phyloP scores from a whole-genome alignment of 495 filamentous ascomycete genomes.

The Bacidia gigantensis region DNA sequence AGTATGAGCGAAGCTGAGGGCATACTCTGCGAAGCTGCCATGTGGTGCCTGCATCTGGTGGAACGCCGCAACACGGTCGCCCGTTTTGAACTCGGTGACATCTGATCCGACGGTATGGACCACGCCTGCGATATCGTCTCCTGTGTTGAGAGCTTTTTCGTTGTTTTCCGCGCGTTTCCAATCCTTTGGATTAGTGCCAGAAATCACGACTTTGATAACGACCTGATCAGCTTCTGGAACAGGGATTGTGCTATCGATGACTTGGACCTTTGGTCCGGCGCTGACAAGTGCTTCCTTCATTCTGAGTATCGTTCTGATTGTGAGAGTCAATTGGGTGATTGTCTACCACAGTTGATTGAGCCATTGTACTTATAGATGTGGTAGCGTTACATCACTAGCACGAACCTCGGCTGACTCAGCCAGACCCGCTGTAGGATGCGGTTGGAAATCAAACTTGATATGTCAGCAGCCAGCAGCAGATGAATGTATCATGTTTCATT shows the following conservation, averaged over 20 bases:
- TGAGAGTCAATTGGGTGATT: background rate
- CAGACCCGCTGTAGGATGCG: no score
- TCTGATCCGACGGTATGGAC: conserved; percentile 47
- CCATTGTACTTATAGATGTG: no score
- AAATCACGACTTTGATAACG: conserved; percentile 55
- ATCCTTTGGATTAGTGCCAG: conserved; percentile 68
- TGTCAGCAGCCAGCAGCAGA: no score
- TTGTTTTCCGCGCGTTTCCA: conserved; percentile 39
- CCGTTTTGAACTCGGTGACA: conserved; percentile 47
- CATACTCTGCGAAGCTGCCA: conserved; percentile 61
- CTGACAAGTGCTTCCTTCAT: conserved; percentile 59
- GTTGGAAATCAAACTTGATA: no score
- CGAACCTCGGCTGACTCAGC: background rate
- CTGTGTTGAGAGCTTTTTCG: conserved; percentile 33
- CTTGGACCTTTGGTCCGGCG: conserved; percentile 39
- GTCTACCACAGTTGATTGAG: no score
- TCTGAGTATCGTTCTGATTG: background rate
- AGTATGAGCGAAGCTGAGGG: conserved; percentile 46
- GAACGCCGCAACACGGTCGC: conserved; percentile 60
- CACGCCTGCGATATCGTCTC: conserved; percentile 62
- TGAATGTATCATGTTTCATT: no score
- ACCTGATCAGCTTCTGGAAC: conserved; percentile 45
- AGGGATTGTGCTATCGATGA: conserved; percentile 53
- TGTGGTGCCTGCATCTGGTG: conserved; percentile 42
- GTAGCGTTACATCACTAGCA: background rate